phyloP scores from a whole-genome alignment of 164 flowering plant species.

The Vitis cinerea region DNA sequence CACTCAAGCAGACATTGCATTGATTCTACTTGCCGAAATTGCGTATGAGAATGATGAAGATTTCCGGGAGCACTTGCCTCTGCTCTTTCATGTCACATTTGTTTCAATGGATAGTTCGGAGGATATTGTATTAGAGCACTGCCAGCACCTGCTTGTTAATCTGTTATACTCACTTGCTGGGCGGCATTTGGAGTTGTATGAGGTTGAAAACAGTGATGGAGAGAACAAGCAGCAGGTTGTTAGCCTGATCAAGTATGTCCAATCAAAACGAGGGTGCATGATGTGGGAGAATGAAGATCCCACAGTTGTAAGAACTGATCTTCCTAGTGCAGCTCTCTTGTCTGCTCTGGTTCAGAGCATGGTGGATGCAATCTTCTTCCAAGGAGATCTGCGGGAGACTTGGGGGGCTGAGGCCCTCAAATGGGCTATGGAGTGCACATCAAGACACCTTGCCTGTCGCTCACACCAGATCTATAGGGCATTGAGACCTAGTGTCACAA shows the following conservation, averaged over 20 bases:
- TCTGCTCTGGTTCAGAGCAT: conserved; percentile 96
- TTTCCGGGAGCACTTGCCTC: conserved; percentile 88
- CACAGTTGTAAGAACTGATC: conserved; percentile 69
- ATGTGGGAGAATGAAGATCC: conserved; percentile 99
- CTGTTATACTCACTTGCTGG: conserved; percentile 95
- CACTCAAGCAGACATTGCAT: conserved; percentile 95
- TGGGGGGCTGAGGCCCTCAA: conserved; percentile 99
- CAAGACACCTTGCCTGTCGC: conserved; percentile 96
- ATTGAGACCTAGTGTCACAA: conserved; percentile 82
- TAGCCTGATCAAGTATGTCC: conserved; percentile 95
- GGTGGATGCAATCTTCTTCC: conserved; percentile 99
- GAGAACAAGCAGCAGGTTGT: conserved; percentile 99
- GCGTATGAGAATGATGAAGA: conserved; percentile 99
- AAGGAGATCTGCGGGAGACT: conserved; percentile 95
- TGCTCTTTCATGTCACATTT: conserved; percentile 93
- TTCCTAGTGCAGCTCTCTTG: conserved; percentile 96
- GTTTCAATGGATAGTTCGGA: conserved; percentile 99
- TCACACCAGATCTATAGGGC: conserved; percentile 99
- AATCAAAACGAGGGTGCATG: conserved; percentile 95
- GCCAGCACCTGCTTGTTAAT: conserved; percentile 97
- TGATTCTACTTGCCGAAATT: conserved; percentile 93
- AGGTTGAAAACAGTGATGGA: conserved; percentile 88
- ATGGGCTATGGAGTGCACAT: conserved; percentile 99
- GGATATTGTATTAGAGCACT: conserved; percentile 94
- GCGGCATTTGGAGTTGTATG: conserved; percentile 90